These are phyloP conservation scores for Saccharomycopsis fibuligera DNA, from an alignment of 805 yeast species.

Conservation along the genomic window DNA sequence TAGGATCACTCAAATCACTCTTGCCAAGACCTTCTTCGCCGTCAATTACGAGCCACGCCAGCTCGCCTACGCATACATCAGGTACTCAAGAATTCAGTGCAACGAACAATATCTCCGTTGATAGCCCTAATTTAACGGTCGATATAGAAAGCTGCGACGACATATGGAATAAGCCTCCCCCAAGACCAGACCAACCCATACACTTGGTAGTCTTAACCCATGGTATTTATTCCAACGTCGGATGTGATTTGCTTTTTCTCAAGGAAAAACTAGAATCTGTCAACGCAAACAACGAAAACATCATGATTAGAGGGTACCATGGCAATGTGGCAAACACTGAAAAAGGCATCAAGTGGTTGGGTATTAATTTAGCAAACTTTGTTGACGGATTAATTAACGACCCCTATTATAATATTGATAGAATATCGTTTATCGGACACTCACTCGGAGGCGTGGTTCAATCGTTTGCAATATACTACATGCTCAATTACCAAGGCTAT, in stretches of 20 bases:
- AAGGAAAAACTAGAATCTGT: constrained; percentile 68
- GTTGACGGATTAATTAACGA: constrained; percentile 47
- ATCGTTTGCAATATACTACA: constrained; percentile 81
- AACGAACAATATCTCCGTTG: neutral
- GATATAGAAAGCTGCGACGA: constrained; percentile 49
- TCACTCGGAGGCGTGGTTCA: constrained; percentile 92
- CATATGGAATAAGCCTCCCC: constrained; percentile 68
- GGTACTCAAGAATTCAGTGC: neutral
- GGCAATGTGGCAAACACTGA: constrained; percentile 88
- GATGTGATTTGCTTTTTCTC: constrained; percentile 84
- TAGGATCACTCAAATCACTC: neutral
- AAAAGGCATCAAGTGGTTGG: constrained; percentile 78
- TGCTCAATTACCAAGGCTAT: constrained; percentile 35
- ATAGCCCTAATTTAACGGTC: constrained; percentile 24
- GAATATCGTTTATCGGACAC: constrained; percentile 85
- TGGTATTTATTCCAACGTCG: constrained; percentile 84
- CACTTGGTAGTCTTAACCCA: constrained; percentile 87
- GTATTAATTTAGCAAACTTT: constrained; percentile 72
- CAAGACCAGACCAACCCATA: constrained; percentile 46
- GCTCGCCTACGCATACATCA: neutral
- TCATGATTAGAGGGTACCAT: constrained; percentile 75
- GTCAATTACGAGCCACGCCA: too few species aligned
- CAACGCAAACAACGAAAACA: constrained; percentile 43
- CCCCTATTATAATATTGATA: constrained; percentile 37
- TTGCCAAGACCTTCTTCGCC: neutral